Base-by-base conservation (phyloP, 306 rosid genomes). In the Parietaria judaica region DNA sequence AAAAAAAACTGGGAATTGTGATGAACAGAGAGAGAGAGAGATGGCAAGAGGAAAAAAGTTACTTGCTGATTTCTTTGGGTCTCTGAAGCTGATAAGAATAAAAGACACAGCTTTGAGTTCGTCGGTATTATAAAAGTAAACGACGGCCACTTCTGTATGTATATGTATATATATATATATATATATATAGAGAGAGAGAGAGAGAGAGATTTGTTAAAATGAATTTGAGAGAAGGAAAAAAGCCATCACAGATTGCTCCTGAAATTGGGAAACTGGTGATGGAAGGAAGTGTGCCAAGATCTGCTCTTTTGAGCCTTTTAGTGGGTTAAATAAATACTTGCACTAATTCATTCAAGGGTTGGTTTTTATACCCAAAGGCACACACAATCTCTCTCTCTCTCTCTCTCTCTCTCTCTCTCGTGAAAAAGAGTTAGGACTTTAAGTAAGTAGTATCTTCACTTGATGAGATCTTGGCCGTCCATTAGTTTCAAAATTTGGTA, bases 391-490 rank as follows among this genome's bases (percentile, higher is more conserved):
- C n/a, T n/a, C n/a, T n/a, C n/a, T n/a, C n/a, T n/a, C n/a, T n/a
- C n/a, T n/a, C n/a, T n/a, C n/a, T n/a, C n/a, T n/a, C n/a, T n/a
- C n/a, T n/a, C n/a, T n/a, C n/a, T n/a, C 2, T 37, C 16, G 7
- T 14, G 1, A 12, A 11, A 5, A 34, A 9, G n/a, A 36, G 9
- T 61, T 8, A 41, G 8, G 8, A 9, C 53, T 59, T 49, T 10
- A 60, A 36, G 51, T 43, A 50, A n/a, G n/a, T n/a, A n/a, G n/a
- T 14, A 11, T 7, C 14, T 16, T 11, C 13, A 5, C 56, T 17
- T 47, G 36, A 71, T 78, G 44, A 73, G 69, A 69, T 66, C 31
- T 17, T 52, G 48, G 55, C 83, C 76, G 58, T 79, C 60, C 57
- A 67, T 69, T 69, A 13, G 64, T 54, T 60, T 58, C 49, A 11